A percentile compares a stretch with the other conserved stretches of the same genome.
Conservation (phyloP, 495 filamentous ascomycete species). For the Bathelium albidoporum region DNA sequence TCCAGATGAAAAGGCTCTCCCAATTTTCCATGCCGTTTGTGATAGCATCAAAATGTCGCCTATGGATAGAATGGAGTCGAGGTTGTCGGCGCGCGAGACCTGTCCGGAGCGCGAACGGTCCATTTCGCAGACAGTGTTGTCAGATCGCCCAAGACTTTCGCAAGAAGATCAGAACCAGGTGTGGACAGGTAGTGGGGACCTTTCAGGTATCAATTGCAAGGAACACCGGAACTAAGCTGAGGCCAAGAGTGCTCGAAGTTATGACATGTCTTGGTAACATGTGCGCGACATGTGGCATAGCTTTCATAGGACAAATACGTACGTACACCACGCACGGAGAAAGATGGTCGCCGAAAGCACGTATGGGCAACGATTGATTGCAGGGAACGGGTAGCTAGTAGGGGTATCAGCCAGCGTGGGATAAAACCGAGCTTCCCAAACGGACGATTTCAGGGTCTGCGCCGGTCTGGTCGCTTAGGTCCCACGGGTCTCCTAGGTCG, state of each 20-base stretch:
- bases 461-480: no score
- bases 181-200: not conserved
- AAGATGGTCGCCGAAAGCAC: not conserved
- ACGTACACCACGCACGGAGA: no score
- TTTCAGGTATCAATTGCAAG: not conserved
- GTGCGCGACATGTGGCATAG: not conserved
- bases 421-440: not conserved
- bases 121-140: not conserved
- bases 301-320: not conserved
- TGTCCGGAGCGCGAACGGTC: not conserved
- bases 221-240: not conserved
- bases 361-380: no score
- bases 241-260: not conserved
- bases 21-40: conserved; percentile 34
- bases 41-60: conserved; percentile 37
- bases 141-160: not conserved
- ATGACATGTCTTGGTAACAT: not conserved
- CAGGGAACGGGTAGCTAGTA: not conserved
- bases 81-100: not conserved
- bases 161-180: not conserved
- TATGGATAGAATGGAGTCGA: conserved; percentile 18
- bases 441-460: not conserved
- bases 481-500: no score
- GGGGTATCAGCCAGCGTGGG: not conserved
- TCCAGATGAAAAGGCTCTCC: conserved; percentile 34